Evolutionary conservation across 331 rosid genomes (phyloP).

Genomic region (Malus hybrid): DNA sequence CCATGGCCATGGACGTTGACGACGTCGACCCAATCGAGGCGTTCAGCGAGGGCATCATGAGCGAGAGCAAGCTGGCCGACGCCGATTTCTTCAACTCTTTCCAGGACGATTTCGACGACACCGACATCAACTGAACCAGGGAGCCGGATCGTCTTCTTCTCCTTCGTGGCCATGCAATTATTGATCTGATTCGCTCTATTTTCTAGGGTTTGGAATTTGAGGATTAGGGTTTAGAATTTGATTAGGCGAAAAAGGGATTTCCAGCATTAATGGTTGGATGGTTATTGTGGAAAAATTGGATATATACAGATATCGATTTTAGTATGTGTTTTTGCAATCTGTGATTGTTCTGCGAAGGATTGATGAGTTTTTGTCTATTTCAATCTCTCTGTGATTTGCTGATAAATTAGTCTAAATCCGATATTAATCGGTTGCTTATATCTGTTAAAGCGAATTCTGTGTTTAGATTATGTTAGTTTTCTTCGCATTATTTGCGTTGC

Average conservation of each 20-base stretch:
- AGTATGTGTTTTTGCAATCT: background rate
- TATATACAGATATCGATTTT: background rate
- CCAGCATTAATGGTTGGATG: background rate
- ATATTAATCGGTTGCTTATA: background rate
- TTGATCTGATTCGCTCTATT: background rate
- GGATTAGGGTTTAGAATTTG: too few relatives aligned
- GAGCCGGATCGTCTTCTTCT: background rate
- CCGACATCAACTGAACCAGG: constrained; percentile 49
- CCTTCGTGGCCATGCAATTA: background rate
- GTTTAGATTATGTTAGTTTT: background rate
- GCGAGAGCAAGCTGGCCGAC: constrained; percentile 70
- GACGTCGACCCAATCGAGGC: constrained; percentile 68
- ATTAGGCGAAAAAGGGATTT: background rate
- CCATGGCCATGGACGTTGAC: constrained; percentile 94
- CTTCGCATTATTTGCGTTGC: background rate
- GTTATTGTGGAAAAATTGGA: background rate
- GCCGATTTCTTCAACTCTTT: constrained; percentile 73
- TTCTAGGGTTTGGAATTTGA: constrained; percentile 4
- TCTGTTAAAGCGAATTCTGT: background rate
- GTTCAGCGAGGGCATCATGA: constrained; percentile 49
- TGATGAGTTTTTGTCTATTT: background rate
- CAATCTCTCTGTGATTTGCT: background rate
- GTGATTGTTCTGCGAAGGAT: background rate
- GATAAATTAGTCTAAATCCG: background rate
- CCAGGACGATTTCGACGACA: constrained; percentile 82